Percentiles rank a stretch among this genome's conserved stretches.
Conservation (phyloP, 2,329 filamentous ascomycete species). For the Clarireedia homoeocarpa region DNA sequence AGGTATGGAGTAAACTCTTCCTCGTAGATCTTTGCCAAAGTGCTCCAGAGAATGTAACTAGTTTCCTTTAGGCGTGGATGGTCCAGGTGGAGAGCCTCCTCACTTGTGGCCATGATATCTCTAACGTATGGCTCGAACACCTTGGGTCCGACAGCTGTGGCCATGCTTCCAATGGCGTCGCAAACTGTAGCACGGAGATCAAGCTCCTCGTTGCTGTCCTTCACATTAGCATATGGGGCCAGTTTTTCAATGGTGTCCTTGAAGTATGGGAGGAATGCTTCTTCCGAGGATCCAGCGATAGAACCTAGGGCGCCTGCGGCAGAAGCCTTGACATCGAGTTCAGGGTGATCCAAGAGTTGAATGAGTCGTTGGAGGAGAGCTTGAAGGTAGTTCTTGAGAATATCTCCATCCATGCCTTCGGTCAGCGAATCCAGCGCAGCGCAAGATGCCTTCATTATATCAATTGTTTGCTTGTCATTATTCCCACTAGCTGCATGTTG, state of each 20-base stretch:
- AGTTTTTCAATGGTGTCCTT: slow-evolving; percentile 84
- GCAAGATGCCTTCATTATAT: slow-evolving; percentile 84
- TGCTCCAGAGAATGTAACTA: slow-evolving; percentile 94
- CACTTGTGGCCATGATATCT: slow-evolving; percentile 84
- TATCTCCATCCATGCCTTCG: slow-evolving; percentile 71
- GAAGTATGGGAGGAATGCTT: slow-evolving; percentile 85
- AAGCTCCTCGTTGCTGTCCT: slow-evolving; percentile 83
- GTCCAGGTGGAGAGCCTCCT: slow-evolving; percentile 81
- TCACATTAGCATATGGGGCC: slow-evolving; percentile 74
- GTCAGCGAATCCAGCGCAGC: slow-evolving; percentile 87
- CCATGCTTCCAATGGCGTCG: slow-evolving; percentile 90
- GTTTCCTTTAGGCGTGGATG: slow-evolving; percentile 91
- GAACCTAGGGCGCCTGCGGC: slow-evolving; percentile 86
- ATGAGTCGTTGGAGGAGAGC: slow-evolving; percentile 81
- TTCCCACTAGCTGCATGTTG: slow-evolving; percentile 39
- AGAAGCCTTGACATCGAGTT: slow-evolving; percentile 83
- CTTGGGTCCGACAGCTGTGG: slow-evolving; percentile 75
- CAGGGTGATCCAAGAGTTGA: slow-evolving; percentile 72
- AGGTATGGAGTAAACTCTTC: slow-evolving; percentile 76
- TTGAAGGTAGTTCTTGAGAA: slow-evolving; percentile 73
- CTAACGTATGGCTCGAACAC: slow-evolving; percentile 87
- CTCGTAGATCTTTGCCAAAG: slow-evolving; percentile 87
- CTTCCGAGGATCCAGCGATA: slow-evolving; percentile 77
- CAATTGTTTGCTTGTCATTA: slow-evolving; percentile 65
- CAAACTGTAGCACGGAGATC: slow-evolving; percentile 83